Base-by-base conservation (phyloP, 2,329 filamentous ascomycete species). In the Chaetomiaceae sp. region DNA sequence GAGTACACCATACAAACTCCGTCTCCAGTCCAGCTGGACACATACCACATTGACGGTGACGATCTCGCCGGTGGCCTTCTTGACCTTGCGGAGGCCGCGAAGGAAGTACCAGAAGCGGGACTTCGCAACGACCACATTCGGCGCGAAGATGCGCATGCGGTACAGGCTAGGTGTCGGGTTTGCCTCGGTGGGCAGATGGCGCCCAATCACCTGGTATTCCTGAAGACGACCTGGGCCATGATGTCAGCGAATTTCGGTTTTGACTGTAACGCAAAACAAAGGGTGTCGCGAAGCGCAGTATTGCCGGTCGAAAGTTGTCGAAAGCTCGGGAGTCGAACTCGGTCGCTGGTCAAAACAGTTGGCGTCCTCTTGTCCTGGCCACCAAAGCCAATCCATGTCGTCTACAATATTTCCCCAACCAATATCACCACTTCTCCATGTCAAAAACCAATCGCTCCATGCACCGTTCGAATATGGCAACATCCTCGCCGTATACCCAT, bases 81-180 rank as follows among this genome's bases (percentile, higher is more conserved):
- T 99, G 82, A 99, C 90, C 87, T 99, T 99, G 75, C 89, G 87
- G 72, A 99, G 85, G 84, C 95, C 95, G 78, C 90, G 90, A 77
- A 99, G 81, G 85, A 99, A 99, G 85, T 99, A 99, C 95, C 95
- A 99, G 88, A 96, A 99, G 73, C 94, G 89, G 74, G 91, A 96
- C 87, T 99, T 99, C 75, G 95, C 94, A 71, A 99, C 91, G 67
- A 96, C 94, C 70, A 86, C 82, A 81, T 99, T 99, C 68, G 90
- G 89, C 66, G 94, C 94, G 77, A 99, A 99, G 78, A 99, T 96
- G 76, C 91, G 91, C 94, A 99, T 99, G 79, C 94, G 91, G 87
- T 97, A 99, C 77, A 99, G 87, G 82, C 94, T 92, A 69, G 94
- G 94, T 71, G 89, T 90, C 71, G 92, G 90, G 84, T 96, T 95